Base-by-base conservation (phyloP, 352 stramenopile species). In the Pythium periplocum region DNA sequence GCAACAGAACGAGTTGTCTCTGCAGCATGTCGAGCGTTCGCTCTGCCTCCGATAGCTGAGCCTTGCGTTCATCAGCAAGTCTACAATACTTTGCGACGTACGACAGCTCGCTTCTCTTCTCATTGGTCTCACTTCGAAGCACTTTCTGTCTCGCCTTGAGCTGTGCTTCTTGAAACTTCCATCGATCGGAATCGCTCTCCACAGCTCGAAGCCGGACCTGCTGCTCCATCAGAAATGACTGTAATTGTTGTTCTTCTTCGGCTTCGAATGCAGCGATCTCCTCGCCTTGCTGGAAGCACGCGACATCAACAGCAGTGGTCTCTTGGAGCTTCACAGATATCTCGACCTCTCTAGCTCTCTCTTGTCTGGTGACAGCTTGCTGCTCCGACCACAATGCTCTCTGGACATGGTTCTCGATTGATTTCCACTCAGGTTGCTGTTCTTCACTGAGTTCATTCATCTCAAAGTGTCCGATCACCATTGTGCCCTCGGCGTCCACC, bases 81-180 rank as follows among this genome's bases (percentile, higher is more conserved):
- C 35, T 57, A 32, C 66, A 69, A 45, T 73, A 76, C 36, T 73
- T 76, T 8, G 54, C 53, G 6, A 68, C 6, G 3, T 59, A 61
- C 39, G 61, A 61, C 3, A 85, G 61, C 50, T 81, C 69, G n/a
- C 64, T 50, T 4, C 53, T 41, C 31, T 57, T 59, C 30, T 60
- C 33, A 4, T 59, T 53, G 65, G 83, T 77, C 34, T 82, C 64
- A 2, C 45, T 39, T 17, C 73, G 68, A 30, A 88, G 45, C 38
- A 68, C 55, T 47, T 86, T 86, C 51, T 85, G 75, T 4, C 54
- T 57, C 44, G 84, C 70, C 31, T 69, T 75, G 34, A 82, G 63
- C 49, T 70, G 59, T 6, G 77, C 64, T 37, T 87, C 77, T 10
- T 53, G 32, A 52, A 78, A 64, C 52, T 77, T 79, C 50, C 69